Percentiles rank a stretch among this genome's conserved stretches.
phyloP scores from a whole-genome alignment of 2,329 filamentous ascomycete genomes.

The Pseudogymnoascus sp. region DNA sequence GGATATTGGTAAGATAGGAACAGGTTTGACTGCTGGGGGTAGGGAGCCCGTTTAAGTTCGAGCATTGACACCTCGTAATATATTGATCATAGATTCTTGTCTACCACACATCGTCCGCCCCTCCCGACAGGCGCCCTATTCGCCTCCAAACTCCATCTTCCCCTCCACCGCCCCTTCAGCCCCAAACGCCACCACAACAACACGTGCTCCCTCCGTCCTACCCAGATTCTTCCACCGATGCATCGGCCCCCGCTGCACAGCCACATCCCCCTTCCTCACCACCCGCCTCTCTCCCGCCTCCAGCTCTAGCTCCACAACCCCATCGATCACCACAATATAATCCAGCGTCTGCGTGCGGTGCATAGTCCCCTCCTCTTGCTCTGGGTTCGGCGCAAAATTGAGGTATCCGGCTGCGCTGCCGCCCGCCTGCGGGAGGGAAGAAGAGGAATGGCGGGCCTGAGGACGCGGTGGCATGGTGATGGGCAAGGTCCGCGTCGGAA shows the following conservation, averaged over 20 bases:
- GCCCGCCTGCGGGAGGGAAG: slow-evolving; percentile 11
- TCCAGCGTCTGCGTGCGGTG: slow-evolving; percentile 36
- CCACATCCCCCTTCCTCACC: slow-evolving; percentile 31
- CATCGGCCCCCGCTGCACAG: slow-evolving; percentile 34
- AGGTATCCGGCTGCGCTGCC: background rate
- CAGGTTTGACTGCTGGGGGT: background rate
- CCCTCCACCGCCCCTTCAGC: background rate
- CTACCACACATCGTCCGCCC: background rate
- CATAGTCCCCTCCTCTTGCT: slow-evolving; percentile 22
- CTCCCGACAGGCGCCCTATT: background rate
- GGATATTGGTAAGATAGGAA: background rate
- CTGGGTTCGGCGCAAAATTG: slow-evolving; percentile 14
- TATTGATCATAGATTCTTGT: too few species aligned
- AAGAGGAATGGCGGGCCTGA: background rate
- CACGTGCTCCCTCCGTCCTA: slow-evolving; percentile 26
- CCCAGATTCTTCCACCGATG: slow-evolving; percentile 37
- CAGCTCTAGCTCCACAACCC: slow-evolving; percentile 32
- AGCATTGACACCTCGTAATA: background rate
- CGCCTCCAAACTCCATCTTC: slow-evolving; percentile 5
- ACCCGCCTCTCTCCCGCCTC: slow-evolving; percentile 34
- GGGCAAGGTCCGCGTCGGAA: slow-evolving; percentile 11
- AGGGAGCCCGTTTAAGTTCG: background rate
- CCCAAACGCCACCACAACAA: slow-evolving; percentile 30
- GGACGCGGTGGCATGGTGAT: slow-evolving; percentile 6
- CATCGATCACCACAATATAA: slow-evolving; percentile 32